Percentiles rank a stretch among this genome's conserved stretches.
Evolutionary conservation across 2,329 filamentous ascomycete genomes (phyloP).

Genomic region (Lomentospora prolificans): DNA sequence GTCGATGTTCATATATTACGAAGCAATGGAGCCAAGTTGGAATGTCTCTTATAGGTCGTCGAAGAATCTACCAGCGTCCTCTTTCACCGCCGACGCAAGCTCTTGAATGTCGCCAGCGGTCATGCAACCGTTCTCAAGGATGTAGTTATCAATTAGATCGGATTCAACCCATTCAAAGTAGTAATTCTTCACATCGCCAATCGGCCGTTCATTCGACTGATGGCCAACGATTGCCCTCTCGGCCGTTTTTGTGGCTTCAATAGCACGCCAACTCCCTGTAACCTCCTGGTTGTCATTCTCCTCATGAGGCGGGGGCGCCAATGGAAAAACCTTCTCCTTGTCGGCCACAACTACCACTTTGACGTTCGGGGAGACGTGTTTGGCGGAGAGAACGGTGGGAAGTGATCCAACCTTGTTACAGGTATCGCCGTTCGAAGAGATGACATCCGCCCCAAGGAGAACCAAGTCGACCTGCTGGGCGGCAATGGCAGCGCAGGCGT

Average conservation of each 20-base stretch:
- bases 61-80: constrained; percentile 32
- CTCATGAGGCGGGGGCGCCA: constrained; percentile 32
- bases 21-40: no score
- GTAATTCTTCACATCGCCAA: constrained; percentile 33
- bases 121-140: constrained; percentile 43
- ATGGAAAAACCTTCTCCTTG: constrained; percentile 45
- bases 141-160: constrained; percentile 39
- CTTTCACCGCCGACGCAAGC: constrained; percentile 26
- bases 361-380: constrained; percentile 31
- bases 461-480: constrained; percentile 43
- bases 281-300: constrained; percentile 45
- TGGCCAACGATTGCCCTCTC: neutral
- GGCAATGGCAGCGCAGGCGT: constrained; percentile 48
- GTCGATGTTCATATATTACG: no score
- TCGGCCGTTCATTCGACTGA: constrained; percentile 5
- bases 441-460: constrained; percentile 54
- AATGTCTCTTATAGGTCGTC: constrained; percentile 28
- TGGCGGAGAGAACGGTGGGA: constrained; percentile 45
- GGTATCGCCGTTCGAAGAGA: constrained; percentile 46
- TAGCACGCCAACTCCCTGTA: constrained; percentile 31
- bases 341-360: constrained; percentile 48
- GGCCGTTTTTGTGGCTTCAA: constrained; percentile 7
- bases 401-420: constrained; percentile 60
- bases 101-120: constrained; percentile 26
- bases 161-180: constrained; percentile 53